phyloP scores from a whole-genome alignment of 768 basidiomycete species.

The Clitopilus hobsonii region DNA sequence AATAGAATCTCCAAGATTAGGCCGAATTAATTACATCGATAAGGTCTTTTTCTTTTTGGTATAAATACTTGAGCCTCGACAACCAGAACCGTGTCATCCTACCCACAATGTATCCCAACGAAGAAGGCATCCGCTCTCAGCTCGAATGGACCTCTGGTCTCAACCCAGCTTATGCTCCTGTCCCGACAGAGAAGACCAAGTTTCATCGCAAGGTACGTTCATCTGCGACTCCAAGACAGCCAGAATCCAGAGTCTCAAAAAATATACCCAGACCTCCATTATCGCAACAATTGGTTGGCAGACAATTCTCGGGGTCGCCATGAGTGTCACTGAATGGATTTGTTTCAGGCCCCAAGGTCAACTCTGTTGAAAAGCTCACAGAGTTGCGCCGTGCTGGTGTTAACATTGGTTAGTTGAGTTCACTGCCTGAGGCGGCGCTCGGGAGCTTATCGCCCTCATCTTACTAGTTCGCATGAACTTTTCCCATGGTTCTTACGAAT shows the following conservation, averaged over 20 bases:
- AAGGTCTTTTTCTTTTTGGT: constrained; percentile 7
- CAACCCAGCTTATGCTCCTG: constrained; percentile 65
- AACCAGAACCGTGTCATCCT: constrained; percentile 17
- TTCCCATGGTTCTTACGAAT: constrained; percentile 97
- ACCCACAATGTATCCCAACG: constrained; percentile 48
- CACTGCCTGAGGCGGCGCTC: background rate
- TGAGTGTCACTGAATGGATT: constrained; percentile 2
- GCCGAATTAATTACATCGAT: constrained; percentile 10
- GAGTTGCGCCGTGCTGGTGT: constrained; percentile 89
- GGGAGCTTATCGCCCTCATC: background rate
- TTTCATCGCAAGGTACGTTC: constrained; percentile 80
- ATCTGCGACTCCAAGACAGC: background rate
- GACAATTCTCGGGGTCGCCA: background rate
- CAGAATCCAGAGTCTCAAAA: constrained; percentile 2
- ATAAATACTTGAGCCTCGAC: constrained; percentile 11
- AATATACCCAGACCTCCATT: constrained; percentile 73
- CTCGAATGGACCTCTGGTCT: constrained; percentile 91
- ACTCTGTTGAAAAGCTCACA: constrained; percentile 81
- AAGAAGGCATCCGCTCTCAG: constrained; percentile 65
- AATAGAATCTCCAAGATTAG: constrained; percentile 1
- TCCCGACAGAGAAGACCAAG: constrained; percentile 76
- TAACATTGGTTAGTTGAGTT: constrained; percentile 81
- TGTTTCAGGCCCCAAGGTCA: constrained; percentile 83
- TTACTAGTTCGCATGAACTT: constrained; percentile 99
- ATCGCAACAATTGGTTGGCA: constrained; percentile 92